Evolutionary conservation across 495 filamentous ascomycete genomes (phyloP), one percentile per base, ranked within the genome.

Genomic region (Neurospora intermedia): DNA sequence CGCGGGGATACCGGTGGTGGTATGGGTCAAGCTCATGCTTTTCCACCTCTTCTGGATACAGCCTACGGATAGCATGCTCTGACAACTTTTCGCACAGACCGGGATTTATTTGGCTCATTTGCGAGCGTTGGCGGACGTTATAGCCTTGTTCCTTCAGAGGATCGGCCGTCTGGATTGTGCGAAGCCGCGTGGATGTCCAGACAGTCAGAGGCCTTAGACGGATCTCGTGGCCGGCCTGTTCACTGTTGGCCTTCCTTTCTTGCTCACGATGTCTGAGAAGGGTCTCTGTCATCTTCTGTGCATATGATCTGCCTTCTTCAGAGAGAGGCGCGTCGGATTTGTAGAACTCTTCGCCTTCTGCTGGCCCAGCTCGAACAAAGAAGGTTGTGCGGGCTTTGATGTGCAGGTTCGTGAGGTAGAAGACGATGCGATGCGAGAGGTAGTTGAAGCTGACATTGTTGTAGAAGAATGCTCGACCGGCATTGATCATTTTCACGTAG

Each of bases 401-500:
- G 80, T 98, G 96, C 23, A 98, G 88, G 79, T 99, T 99, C 74
- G 97, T 91, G 46, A 99, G 87, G 80, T 98, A 99, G 82, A 98
- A 98, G 48, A 99, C 94, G 72, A 99, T 98, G 54, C 96, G 88
- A 79, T 98, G 92, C 20, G 93, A 95, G 42, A 99, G 87, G 80
- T 98, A 99, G 40, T 93, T 94, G 81, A 98, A 98, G 77, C 89
- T 92, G 78, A 94, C 92, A 75, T 98, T 97, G 84, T 98, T 99
- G 76, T 97, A 92, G 72, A 92, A 90, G 72, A 98, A 88, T 69
- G 90, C 85, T 80, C 96, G 90, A n/a, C 96, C 96, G 9, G 96
- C 96, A 78, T 99, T 98, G 76, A 97, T 96, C 94, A 99, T 97
- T 88, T 98, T 98, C 85, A 98, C 93, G 79, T 94, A 99, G 78